Base-by-base conservation (phyloP, 2,329 filamentous ascomycete genomes). In the Botrytis medusae region DNA sequence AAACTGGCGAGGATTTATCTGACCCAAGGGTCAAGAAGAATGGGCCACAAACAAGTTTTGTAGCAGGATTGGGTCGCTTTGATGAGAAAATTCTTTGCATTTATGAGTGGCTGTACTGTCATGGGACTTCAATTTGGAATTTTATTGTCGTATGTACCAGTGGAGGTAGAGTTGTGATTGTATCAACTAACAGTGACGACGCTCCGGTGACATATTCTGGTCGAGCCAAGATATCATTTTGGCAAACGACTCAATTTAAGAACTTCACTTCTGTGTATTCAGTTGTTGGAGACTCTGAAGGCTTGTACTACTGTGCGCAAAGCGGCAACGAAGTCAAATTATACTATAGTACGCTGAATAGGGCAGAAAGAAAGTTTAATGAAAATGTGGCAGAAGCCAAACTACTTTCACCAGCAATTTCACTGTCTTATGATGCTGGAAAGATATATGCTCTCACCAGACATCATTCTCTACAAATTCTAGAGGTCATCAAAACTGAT, bases 131-230 rank as follows among this genome's bases (percentile, higher is more conserved):
- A 72, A 85, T 82, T 0, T 92, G 91, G 81, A 85, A 87, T 2
- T 91, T 90, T 78, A 84, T 93, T 46, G 84, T 93, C 22, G 85
- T 92, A 18, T 85, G 87, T 6, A 88, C 88, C 0, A 84, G 84
- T 46, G 82, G 82, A 16, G 89, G 89, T 1, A 83, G 85, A 8
- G 82, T 92, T 20, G 78, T 90, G 32, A 84, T 92, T 12, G 84
- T 90, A 22, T 86, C 87, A 1, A 83, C 87, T 10, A 80, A 71
- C 79, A 81, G 7, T 34, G 51, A 46, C 20, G 42, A 46, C n/a
- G 14, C 51, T 32, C 37, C 22, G 46, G 10, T 14, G 14, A 40
- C 34, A 22, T 9, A 32, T 62, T 29, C 44, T 4, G 72, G 65
- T 37, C 61, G 44, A 71, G 18, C 72, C 7, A 81, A 75, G 72